Conservation (phyloP, 495 filamentous ascomycete genomes). For the Talaromyces ruber region DNA sequence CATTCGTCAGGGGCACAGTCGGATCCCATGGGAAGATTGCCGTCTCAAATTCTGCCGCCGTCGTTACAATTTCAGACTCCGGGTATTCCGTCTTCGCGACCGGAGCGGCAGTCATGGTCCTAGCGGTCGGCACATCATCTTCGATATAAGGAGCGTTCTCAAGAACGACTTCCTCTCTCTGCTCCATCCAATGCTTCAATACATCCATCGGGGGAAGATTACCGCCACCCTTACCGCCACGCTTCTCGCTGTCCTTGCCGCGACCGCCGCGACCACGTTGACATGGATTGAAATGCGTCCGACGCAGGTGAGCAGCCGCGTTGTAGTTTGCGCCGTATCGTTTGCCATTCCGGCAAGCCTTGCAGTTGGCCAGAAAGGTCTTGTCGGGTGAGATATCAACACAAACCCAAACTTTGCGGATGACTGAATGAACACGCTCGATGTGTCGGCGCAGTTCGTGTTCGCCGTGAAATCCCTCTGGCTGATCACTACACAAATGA, state of each 20-base stretch:
- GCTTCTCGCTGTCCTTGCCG: constrained; percentile 51
- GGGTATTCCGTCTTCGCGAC: constrained; percentile 1
- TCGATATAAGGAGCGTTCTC: constrained; percentile 17
- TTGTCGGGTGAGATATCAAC: constrained; percentile 53
- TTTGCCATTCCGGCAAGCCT: constrained; percentile 71
- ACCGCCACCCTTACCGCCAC: constrained; percentile 78
- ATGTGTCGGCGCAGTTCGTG: constrained; percentile 87
- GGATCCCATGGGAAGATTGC: constrained; percentile 18
- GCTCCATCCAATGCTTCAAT: constrained; percentile 75
- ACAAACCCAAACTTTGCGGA: constrained; percentile 76
- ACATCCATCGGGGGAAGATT: constrained; percentile 74
- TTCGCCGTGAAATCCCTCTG: constrained; percentile 84
- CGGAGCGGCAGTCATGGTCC: background rate
- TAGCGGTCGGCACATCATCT: constrained; percentile 1
- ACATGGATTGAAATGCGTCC: constrained; percentile 75
- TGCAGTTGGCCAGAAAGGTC: constrained; percentile 73
- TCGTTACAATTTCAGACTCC: background rate
- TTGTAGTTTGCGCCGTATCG: constrained; percentile 92
- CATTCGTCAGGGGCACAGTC: constrained; percentile 13
- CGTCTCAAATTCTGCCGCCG: constrained; percentile 7
- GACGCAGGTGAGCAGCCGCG: constrained; percentile 81
- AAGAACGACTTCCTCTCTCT: constrained; percentile 46
- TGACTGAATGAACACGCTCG: constrained; percentile 65
- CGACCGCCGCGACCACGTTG: constrained; percentile 46
- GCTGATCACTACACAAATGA: constrained; percentile 62